Evolutionary conservation across 202 grass and related monocot species (phyloP).

Genomic region (Bolboschoenoplectus hybrid): DNA sequence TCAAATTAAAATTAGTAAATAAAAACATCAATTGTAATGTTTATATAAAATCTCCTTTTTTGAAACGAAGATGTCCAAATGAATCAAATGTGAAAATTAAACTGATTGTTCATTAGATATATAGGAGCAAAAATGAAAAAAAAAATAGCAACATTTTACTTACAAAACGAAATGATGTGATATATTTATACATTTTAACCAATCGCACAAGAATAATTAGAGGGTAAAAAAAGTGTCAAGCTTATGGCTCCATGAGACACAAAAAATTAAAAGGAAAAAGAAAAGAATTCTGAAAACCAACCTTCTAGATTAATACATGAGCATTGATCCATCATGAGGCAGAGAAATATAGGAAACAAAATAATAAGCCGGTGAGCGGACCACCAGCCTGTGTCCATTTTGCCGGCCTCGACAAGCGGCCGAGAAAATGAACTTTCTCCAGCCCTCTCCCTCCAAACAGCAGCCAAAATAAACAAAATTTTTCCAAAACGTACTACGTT

Average conservation of each 20-base stretch:
- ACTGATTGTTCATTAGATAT: not conserved
- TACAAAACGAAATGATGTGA: not conserved
- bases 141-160: not conserved
- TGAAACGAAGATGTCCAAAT: not conserved
- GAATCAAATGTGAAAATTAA: not conserved
- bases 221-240: not conserved
- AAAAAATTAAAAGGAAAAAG: not conserved
- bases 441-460: slow-evolving; percentile 28
- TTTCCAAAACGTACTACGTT: slow-evolving; percentile 18
- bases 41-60: not conserved
- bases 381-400: slow-evolving; percentile 35
- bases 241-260: not conserved
- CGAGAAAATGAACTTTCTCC: slow-evolving; percentile 29
- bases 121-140: not conserved
- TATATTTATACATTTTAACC: not conserved
- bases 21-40: slow-evolving; percentile 5
- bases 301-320: slow-evolving; percentile 34
- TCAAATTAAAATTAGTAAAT: not conserved
- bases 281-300: slow-evolving; percentile 12
- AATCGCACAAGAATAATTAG: not conserved
- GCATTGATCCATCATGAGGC: slow-evolving; percentile 30
- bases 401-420: slow-evolving; percentile 36
- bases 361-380: slow-evolving; percentile 22
- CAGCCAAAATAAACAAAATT: slow-evolving; percentile 1
- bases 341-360: slow-evolving; percentile 31